Evolutionary conservation across 345 rosid genomes (phyloP).

Genomic region (Odontarrhena argentea): DNA sequence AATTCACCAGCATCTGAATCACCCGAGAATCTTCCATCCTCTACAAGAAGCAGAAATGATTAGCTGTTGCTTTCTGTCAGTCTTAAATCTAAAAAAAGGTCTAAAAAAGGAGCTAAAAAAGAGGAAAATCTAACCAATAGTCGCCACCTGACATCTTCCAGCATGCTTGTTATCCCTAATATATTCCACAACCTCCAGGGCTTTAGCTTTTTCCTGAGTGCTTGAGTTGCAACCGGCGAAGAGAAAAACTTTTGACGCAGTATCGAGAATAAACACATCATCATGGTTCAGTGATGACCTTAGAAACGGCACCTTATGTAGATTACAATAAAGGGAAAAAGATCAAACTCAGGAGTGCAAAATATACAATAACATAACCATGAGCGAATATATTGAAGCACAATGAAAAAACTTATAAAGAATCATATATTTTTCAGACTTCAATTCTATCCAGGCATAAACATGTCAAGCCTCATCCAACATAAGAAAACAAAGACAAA

Average conservation of each 20-base stretch:
- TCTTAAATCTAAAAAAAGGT: not conserved
- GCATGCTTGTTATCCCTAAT: slow-evolving; percentile 74
- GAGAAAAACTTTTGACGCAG: slow-evolving; percentile 79
- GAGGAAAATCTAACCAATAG: slow-evolving; percentile 58
- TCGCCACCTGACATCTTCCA: slow-evolving; percentile 77
- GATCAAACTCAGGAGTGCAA: slow-evolving; percentile 18
- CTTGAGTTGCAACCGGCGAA: slow-evolving; percentile 85
- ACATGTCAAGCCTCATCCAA: not conserved
- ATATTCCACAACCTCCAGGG: slow-evolving; percentile 74
- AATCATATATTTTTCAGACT: not conserved
- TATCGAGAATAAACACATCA: slow-evolving; percentile 78
- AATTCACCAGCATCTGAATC: slow-evolving; percentile 88
- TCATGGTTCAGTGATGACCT: slow-evolving; percentile 83
- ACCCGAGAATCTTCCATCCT: slow-evolving; percentile 87
- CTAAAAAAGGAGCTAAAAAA: not conserved
- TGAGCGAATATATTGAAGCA: not conserved
- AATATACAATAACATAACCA: slow-evolving; percentile 17
- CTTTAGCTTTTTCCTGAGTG: slow-evolving; percentile 86
- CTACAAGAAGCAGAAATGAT: slow-evolving; percentile 48
- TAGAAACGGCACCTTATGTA: slow-evolving; percentile 67
- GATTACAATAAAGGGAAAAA: not conserved
- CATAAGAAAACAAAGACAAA: not conserved
- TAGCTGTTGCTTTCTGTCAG: slow-evolving; percentile 5
- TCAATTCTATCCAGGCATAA: slow-evolving; percentile 13
- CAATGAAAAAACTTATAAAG: not conserved